Evolutionary conservation across 2,329 filamentous ascomycete species (phyloP).

Genomic region (Cercospora sesami): DNA sequence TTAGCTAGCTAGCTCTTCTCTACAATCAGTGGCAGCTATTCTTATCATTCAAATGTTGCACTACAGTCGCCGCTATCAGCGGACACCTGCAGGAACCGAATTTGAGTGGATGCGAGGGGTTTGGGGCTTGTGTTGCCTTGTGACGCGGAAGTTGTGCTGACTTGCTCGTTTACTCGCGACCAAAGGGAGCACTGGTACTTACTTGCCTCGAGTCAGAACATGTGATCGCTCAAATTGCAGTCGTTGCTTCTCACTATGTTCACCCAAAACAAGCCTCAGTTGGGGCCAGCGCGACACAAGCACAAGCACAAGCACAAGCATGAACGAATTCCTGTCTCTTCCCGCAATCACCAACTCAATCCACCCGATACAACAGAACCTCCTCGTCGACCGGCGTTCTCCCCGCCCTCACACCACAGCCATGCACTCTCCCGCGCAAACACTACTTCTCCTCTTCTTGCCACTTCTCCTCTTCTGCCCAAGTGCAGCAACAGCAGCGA

Average conservation of each 20-base stretch:
- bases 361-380: not conserved
- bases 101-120: slow-evolving; percentile 5
- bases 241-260: not conserved
- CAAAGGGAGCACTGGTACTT: not conserved
- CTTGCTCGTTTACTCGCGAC: not conserved
- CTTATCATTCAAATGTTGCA: slow-evolving; percentile 17
- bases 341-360: not conserved
- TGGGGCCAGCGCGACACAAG: not conserved
- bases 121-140: not conserved
- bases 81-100: not conserved
- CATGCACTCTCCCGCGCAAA: not conserved
- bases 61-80: slow-evolving; percentile 6
- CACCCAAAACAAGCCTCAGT: not conserved
- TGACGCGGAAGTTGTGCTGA: not conserved
- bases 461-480: not conserved
- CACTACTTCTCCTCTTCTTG: not conserved
- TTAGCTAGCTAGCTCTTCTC: not conserved
- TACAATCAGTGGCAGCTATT: slow-evolving; percentile 13
- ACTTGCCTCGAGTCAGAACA: not conserved
- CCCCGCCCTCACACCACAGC: not conserved
- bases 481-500: slow-evolving; percentile 32
- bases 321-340: not conserved
- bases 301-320: not conserved
- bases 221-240: not conserved
- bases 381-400: not conserved